Evolutionary conservation across 225 moss, liverwort and hornwort species (phyloP).

Genomic region (Neckera pumila): DNA sequence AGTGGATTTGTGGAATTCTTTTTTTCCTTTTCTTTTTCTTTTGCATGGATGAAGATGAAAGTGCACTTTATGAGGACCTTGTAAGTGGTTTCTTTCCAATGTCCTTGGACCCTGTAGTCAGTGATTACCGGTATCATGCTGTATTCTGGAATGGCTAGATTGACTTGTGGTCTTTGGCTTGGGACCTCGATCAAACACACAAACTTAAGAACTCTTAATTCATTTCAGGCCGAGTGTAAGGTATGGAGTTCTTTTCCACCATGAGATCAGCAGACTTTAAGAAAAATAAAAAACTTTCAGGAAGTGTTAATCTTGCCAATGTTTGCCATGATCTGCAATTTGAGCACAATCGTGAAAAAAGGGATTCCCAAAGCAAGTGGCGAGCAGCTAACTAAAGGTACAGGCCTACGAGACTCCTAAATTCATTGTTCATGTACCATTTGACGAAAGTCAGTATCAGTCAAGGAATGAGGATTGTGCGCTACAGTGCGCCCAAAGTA

Average conservation of each 20-base stretch:
- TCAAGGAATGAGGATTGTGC: not conserved
- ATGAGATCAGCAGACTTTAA: not conserved
- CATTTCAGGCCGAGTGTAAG: not conserved
- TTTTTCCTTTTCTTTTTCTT: fast-evolving
- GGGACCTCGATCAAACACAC: not conserved
- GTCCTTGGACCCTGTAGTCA: not conserved
- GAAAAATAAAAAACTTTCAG: not conserved
- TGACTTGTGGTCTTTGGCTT: not conserved
- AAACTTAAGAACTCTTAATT: not conserved
- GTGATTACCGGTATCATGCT: not conserved
- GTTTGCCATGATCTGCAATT: not conserved
- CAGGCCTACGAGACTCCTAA: not conserved
- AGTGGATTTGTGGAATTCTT: too few species aligned
- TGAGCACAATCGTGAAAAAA: not conserved
- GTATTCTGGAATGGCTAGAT: not conserved
- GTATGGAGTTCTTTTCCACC: not conserved
- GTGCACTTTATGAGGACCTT: not conserved
- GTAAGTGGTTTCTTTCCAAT: not conserved
- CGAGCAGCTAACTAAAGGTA: not conserved
- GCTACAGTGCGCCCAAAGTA: not conserved
- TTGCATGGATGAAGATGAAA: too few species aligned
- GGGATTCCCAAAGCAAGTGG: not conserved
- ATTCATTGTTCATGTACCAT: not conserved
- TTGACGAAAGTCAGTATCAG: not conserved
- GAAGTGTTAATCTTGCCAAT: too few species aligned